Base-by-base conservation (phyloP, 108 stramenopile genomes). In the Nitzschia sp. region DNA sequence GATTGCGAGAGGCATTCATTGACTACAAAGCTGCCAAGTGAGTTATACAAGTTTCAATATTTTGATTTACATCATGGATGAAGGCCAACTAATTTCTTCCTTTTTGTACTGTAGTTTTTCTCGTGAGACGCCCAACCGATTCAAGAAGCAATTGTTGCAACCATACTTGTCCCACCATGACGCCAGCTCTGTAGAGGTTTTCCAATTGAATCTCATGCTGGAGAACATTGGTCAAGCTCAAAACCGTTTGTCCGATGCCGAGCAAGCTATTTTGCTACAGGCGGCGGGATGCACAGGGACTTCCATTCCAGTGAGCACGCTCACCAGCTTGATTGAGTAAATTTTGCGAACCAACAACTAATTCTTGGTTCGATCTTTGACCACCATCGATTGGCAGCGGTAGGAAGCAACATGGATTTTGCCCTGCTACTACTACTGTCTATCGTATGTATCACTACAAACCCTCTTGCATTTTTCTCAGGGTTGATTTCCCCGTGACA, bases 131-230 rank as follows among this genome's bases (percentile, higher is more conserved):
- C 75, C 80, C 5, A 3, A 20, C 22, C 75, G 80, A 8, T 80
- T 80, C 69, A 76, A 73, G 53, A 76, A 80, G 66, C 75, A 80
- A 61, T 9, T 80, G 2, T 17, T 80, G 29, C 20, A 29, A 44
- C 58, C 71, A 5, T 56, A 72, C 19, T 22, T 19, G 24, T 40
- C 15, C 21, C 11, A 15, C 14, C n/a, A 34, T 34, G 57, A 53
- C 50, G 22, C 24, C 44, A 29, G 37, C 40, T 53, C 66, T 12
- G 38, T 73, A 10, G 69, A 80, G 29, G 72, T 80, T 60, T 62
- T 62, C 10, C 51, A 72, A 58, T 22, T 66, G 50, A 65, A 72
- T 43, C 11, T 12, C 1, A 26, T 80, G 34, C 64, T 73, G 61
- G 57, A 40, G 43, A 69, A 69, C 48, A 69, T 69, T 58, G 68